Conservation (phyloP, 805 yeast species). For the Zygosaccharomyces lentus region DNA sequence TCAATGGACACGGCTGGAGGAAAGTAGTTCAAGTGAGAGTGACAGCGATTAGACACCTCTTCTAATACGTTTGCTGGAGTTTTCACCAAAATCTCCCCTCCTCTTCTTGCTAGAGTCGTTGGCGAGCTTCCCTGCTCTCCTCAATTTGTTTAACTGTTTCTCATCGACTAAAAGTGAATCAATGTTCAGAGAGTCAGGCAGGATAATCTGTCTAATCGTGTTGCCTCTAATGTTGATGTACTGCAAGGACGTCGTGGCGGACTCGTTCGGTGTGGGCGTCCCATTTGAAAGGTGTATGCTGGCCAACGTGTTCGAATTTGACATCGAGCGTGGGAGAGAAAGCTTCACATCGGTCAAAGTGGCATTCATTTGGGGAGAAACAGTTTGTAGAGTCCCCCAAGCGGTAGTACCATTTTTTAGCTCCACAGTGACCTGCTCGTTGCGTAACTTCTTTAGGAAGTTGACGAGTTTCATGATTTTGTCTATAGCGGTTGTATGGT, state of each 20-base stretch:
- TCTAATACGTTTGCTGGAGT: slow-evolving; percentile 32
- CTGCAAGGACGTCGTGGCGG: slow-evolving; percentile 56
- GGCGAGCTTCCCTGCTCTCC: slow-evolving; percentile 28
- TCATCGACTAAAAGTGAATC: slow-evolving; percentile 55
- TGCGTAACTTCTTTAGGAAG: slow-evolving; percentile 77
- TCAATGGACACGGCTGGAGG: slow-evolving; percentile 32
- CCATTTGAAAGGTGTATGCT: slow-evolving; percentile 24
- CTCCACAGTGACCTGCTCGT: slow-evolving; percentile 86
- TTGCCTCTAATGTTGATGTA: slow-evolving; percentile 85
- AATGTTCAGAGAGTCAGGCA: slow-evolving; percentile 82
- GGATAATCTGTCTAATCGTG: slow-evolving; percentile 73
- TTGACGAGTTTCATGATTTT: slow-evolving; percentile 31
- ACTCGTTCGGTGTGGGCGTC: slow-evolving; percentile 3
- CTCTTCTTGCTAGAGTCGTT: slow-evolving; percentile 26
- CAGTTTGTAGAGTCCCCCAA: slow-evolving; percentile 78
- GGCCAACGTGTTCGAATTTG: slow-evolving; percentile 22
- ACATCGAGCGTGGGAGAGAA: slow-evolving; percentile 42
- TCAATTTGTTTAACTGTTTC: slow-evolving; percentile 25
- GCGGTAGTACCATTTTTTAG: slow-evolving; percentile 86
- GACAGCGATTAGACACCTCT: slow-evolving; percentile 31
- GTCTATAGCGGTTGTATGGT: neutral
- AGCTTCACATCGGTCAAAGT: slow-evolving; percentile 75
- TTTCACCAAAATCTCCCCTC: slow-evolving; percentile 23
- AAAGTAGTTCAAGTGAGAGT: slow-evolving; percentile 16
- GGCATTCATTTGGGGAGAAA: slow-evolving; percentile 88